These are phyloP conservation scores for Cercospora berteroae DNA, from an alignment of 2,329 filamentous ascomycete species.

Conservation along the genomic window DNA sequence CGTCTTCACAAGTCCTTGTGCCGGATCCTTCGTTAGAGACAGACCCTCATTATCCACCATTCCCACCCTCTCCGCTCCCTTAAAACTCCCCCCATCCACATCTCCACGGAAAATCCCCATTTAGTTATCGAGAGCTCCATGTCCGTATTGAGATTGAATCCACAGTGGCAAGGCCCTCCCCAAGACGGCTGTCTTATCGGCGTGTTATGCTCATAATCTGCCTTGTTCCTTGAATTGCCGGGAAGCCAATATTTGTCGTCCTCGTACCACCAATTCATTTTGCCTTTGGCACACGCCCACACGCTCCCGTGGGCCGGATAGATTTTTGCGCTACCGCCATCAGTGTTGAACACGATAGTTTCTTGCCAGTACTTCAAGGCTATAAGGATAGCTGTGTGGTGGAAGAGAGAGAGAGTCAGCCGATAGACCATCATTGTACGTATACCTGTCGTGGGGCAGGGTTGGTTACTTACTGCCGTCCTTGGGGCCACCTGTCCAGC, in stretches of 20 bases:
- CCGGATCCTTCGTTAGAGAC: neutral
- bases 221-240: neutral
- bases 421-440: neutral
- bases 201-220: neutral
- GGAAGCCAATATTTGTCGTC: neutral
- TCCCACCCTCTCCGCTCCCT: neutral
- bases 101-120: neutral
- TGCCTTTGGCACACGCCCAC: neutral
- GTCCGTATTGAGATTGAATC: neutral
- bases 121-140: neutral
- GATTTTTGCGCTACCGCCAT: neutral
- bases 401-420: neutral
- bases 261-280: neutral
- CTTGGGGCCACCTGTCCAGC: no score
- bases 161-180: neutral
- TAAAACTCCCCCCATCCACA: neutral
- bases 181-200: neutral
- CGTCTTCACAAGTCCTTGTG: neutral
- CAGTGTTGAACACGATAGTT: neutral
- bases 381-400: neutral
- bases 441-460: neutral
- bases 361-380: neutral
- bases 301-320: neutral
- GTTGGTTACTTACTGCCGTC: neutral
- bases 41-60: no score